Evolutionary conservation across 805 yeast genomes (phyloP).

Genomic region (Metschnikowia similis): DNA sequence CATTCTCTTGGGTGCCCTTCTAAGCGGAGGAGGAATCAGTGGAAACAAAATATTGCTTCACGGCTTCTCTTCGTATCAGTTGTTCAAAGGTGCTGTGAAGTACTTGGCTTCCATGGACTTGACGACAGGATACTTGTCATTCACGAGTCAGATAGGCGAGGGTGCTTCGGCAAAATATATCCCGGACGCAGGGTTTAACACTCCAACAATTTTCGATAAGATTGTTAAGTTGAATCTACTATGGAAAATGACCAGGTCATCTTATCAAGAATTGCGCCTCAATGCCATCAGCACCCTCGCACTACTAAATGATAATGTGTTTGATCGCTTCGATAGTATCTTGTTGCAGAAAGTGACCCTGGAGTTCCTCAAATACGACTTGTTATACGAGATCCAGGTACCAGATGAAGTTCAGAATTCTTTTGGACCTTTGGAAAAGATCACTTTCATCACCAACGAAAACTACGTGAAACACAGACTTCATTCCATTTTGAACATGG

Average conservation of each 20-base stretch:
- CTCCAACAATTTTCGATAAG: constrained; percentile 75
- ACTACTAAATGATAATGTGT: constrained; percentile 71
- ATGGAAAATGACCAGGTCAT: constrained; percentile 72
- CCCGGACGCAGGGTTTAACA: constrained; percentile 54
- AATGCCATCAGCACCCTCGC: constrained; percentile 66
- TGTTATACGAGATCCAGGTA: constrained; percentile 50
- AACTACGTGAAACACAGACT: constrained; percentile 60
- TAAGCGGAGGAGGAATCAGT: constrained; percentile 75
- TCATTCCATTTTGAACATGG: constrained; percentile 52
- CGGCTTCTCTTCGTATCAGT: constrained; percentile 90
- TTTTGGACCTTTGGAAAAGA: constrained; percentile 68
- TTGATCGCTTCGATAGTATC: constrained; percentile 76
- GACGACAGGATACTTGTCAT: constrained; percentile 58
- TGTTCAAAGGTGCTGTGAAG: constrained; percentile 83
- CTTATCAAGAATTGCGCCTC: constrained; percentile 57
- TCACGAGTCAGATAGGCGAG: constrained; percentile 53
- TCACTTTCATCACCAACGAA: constrained; percentile 66
- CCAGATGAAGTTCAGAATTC: constrained; percentile 37
- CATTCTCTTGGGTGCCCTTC: constrained; percentile 69
- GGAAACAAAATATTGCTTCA: constrained; percentile 75
- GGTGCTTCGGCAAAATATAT: constrained; percentile 40
- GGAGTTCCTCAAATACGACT: constrained; percentile 62
- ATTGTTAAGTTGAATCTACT: constrained; percentile 72
- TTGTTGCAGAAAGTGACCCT: constrained; percentile 59
- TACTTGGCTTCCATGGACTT: constrained; percentile 81